These are phyloP conservation scores for Macrophomina pseudophaseolina DNA, from an alignment of 2,329 filamentous ascomycete species.

Conservation along the genomic window DNA sequence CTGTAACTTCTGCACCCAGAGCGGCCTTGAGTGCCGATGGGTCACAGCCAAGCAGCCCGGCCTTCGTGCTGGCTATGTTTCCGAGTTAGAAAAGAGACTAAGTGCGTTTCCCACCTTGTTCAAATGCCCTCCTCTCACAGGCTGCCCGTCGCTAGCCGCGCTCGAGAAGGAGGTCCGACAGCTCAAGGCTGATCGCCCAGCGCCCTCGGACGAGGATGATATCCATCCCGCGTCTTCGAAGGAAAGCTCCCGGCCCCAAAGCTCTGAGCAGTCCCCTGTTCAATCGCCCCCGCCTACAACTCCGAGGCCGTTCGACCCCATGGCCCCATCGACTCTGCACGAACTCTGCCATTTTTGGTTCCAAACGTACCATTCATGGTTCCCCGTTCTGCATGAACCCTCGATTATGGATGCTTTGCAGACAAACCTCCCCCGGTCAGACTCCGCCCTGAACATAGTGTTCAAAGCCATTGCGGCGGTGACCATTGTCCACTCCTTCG, in stretches of 20 bases:
- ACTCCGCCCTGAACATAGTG: slow-evolving; percentile 33
- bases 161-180: slow-evolving; percentile 33
- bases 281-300: slow-evolving; percentile 3
- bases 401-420: slow-evolving; percentile 32
- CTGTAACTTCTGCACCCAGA: slow-evolving; percentile 33
- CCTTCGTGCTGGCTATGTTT: slow-evolving; percentile 54
- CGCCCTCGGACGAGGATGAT: slow-evolving; percentile 16
- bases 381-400: slow-evolving; percentile 41
- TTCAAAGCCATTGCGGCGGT: slow-evolving; percentile 39
- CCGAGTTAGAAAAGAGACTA: slow-evolving; percentile 43
- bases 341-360: slow-evolving; percentile 43
- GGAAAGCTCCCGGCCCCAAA: not conserved
- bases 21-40: slow-evolving; percentile 35
- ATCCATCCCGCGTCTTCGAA: slow-evolving; percentile 6
- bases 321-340: slow-evolving; percentile 28
- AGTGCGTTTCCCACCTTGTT: slow-evolving; percentile 30
- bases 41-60: slow-evolving; percentile 32
- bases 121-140: not conserved
- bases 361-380: slow-evolving; percentile 45
- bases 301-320: slow-evolving; percentile 30
- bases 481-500: slow-evolving; percentile 35
- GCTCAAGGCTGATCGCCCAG: slow-evolving; percentile 29
- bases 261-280: not conserved
- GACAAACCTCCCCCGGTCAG: slow-evolving; percentile 13
- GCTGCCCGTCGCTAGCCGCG: slow-evolving; percentile 32